These are phyloP conservation scores for Tuber aestivum DNA, from an alignment of 495 filamentous ascomycete species.

Conservation along the genomic window DNA sequence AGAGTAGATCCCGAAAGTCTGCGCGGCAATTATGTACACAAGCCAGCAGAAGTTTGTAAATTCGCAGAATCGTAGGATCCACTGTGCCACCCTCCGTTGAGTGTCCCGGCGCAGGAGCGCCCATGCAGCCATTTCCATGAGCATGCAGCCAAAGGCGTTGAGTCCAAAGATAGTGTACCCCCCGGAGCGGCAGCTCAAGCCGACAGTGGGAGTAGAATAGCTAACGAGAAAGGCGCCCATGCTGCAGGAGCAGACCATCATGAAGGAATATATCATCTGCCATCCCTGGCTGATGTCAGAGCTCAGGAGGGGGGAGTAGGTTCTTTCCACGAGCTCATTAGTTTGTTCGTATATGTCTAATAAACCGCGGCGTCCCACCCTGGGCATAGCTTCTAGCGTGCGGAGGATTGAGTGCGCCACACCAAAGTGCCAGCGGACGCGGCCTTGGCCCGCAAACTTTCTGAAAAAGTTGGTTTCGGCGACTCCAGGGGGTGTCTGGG, in stretches of 20 bases:
- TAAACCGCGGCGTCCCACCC: constrained; percentile 13
- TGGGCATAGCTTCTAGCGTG: constrained; percentile 43
- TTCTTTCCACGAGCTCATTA: background rate
- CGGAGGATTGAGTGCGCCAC: constrained; percentile 48
- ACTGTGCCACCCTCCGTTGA: background rate
- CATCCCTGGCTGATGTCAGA: constrained; percentile 48
- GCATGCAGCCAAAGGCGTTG: constrained; percentile 38
- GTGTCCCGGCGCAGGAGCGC: background rate
- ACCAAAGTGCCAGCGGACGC: constrained; percentile 47
- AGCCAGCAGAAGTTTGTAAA: constrained; percentile 23
- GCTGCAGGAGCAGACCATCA: constrained; percentile 42
- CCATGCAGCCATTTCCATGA: constrained; percentile 31
- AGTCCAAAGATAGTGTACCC: constrained; percentile 48
- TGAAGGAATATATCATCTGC: constrained; percentile 45
- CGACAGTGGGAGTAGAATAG: constrained; percentile 49
- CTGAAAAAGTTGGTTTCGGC: constrained; percentile 41
- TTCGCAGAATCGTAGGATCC: constrained; percentile 12
- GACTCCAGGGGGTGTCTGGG: background rate
- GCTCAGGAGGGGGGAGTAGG: background rate
- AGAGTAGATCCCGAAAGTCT: constrained; percentile 25
- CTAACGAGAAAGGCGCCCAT: constrained; percentile 47
- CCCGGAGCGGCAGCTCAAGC: constrained; percentile 50
- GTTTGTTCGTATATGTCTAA: background rate
- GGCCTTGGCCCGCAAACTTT: constrained; percentile 49
- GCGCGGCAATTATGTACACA: constrained; percentile 17